Evolutionary conservation across 2,329 filamentous ascomycete genomes (phyloP).

Genomic region (Podosphaera aphanis): DNA sequence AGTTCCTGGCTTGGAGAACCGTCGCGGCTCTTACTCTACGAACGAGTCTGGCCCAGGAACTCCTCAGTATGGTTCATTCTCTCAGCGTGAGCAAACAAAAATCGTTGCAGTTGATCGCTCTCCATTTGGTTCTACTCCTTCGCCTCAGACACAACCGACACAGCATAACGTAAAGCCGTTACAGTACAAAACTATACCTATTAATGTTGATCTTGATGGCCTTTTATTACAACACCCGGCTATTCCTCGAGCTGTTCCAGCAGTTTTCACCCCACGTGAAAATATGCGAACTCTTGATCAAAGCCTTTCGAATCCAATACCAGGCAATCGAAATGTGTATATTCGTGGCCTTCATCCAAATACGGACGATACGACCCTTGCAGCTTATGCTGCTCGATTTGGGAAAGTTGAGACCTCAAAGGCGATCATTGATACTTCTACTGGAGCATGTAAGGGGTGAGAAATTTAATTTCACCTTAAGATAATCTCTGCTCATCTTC

Average conservation of each 20-base stretch:
- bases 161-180: constrained; percentile 14
- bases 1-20: constrained; percentile 39
- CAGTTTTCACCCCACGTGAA: constrained; percentile 64
- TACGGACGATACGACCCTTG: constrained; percentile 76
- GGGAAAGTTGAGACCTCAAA: constrained; percentile 91
- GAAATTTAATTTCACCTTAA: constrained; percentile 11
- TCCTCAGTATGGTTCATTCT: constrained; percentile 35
- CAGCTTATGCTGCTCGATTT: constrained; percentile 64
- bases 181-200: constrained; percentile 14
- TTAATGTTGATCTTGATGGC: constrained; percentile 28
- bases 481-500: not conserved
- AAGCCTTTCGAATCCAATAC: constrained; percentile 74
- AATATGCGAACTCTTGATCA: constrained; percentile 79
- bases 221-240: constrained; percentile 53
- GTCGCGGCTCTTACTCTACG: constrained; percentile 43
- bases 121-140: constrained; percentile 37
- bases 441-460: constrained; percentile 88
- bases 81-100: constrained; percentile 34
- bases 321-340: constrained; percentile 92
- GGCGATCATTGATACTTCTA: constrained; percentile 89
- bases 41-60: constrained; percentile 43
- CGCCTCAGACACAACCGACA: constrained; percentile 30
- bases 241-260: constrained; percentile 73
- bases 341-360: constrained; percentile 89
- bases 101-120: constrained; percentile 37